Evolutionary conservation across 2,329 filamentous ascomycete species (phyloP).

Genomic region (Macrophomina pseudophaseolina): DNA sequence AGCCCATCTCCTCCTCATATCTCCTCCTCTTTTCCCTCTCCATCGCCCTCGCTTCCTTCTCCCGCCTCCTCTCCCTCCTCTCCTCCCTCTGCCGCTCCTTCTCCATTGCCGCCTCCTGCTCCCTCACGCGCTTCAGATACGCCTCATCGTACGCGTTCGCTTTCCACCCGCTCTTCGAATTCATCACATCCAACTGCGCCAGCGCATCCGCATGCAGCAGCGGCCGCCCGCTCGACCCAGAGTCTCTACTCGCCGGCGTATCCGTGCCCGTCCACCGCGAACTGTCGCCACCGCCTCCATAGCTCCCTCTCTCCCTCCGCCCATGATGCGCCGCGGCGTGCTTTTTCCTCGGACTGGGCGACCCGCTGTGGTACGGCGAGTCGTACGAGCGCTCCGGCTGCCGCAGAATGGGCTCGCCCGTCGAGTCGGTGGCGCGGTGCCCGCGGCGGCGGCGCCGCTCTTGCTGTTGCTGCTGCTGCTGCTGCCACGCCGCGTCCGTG

Average conservation of each 20-base stretch:
- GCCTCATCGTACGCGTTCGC: constrained; percentile 48
- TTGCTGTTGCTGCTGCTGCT: background rate
- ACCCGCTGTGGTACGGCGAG: constrained; percentile 22
- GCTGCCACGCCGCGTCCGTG: constrained; percentile 2
- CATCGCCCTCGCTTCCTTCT: constrained; percentile 35
- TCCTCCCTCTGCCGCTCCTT: constrained; percentile 42
- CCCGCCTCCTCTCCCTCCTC: constrained; percentile 38
- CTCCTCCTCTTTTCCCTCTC: constrained; percentile 50
- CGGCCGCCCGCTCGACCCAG: constrained; percentile 40
- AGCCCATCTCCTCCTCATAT: constrained; percentile 25
- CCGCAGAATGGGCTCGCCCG: constrained; percentile 32
- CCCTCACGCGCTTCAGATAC: constrained; percentile 44
- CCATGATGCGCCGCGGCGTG: background rate
- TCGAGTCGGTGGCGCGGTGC: constrained; percentile 48
- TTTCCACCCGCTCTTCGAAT: constrained; percentile 59
- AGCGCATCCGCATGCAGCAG: constrained; percentile 63
- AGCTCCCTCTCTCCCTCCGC: background rate
- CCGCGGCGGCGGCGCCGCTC: constrained; percentile 36
- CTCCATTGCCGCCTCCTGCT: constrained; percentile 42
- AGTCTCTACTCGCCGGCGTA: constrained; percentile 29
- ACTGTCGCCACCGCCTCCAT: background rate
- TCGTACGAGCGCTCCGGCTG: constrained; percentile 25
- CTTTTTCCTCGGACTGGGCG: constrained; percentile 16
- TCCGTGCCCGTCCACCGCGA: background rate
- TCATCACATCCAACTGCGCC: constrained; percentile 68